phyloP scores from a whole-genome alignment of 192 early-diverging fungal species.

The Coemansia sp. region DNA sequence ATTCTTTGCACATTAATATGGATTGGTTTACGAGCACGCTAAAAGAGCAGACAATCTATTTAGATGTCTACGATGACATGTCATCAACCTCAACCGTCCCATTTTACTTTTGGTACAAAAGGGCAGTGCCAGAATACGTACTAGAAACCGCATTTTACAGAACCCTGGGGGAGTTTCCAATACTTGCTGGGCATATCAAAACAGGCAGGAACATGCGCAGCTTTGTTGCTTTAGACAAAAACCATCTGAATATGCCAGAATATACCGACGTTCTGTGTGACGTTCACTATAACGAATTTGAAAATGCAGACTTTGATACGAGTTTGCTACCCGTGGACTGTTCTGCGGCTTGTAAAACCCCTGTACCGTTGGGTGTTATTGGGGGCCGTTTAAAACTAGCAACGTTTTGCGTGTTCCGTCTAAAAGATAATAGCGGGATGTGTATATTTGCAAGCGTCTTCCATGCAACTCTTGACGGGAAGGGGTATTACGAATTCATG shows the following conservation, averaged over 20 bases:
- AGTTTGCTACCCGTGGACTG: neutral
- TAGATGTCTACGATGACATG: slow-evolving; percentile 11
- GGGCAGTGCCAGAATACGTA: slow-evolving; percentile 11
- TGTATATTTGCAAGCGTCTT: slow-evolving; percentile 20
- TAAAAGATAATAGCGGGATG: slow-evolving; percentile 26
- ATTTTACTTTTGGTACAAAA: slow-evolving; percentile 16
- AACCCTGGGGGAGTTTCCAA: slow-evolving; percentile 13
- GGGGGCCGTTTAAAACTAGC: slow-evolving; percentile 12
- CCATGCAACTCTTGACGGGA: slow-evolving; percentile 17
- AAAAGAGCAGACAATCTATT: slow-evolving; percentile 7
- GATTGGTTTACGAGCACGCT: neutral
- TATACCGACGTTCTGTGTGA: slow-evolving; percentile 12
- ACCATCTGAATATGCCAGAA: slow-evolving; percentile 30
- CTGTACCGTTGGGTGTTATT: neutral
- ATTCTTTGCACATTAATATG: slow-evolving; percentile 3
- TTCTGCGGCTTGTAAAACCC: neutral
- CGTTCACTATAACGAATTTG: slow-evolving; percentile 2
- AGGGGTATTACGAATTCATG: slow-evolving; percentile 22
- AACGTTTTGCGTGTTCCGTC: slow-evolving; percentile 9
- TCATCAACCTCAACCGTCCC: slow-evolving; percentile 14
- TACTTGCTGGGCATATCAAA: neutral
- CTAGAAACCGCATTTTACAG: slow-evolving; percentile 20
- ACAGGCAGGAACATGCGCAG: neutral
- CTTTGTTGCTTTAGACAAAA: slow-evolving; percentile 8
- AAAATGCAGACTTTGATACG: slow-evolving; percentile 10